Percentiles rank a stretch among this genome's conserved stretches.
Conservation (phyloP, 2,329 filamentous ascomycete species). For the Zymoseptoria pseudotritici region DNA sequence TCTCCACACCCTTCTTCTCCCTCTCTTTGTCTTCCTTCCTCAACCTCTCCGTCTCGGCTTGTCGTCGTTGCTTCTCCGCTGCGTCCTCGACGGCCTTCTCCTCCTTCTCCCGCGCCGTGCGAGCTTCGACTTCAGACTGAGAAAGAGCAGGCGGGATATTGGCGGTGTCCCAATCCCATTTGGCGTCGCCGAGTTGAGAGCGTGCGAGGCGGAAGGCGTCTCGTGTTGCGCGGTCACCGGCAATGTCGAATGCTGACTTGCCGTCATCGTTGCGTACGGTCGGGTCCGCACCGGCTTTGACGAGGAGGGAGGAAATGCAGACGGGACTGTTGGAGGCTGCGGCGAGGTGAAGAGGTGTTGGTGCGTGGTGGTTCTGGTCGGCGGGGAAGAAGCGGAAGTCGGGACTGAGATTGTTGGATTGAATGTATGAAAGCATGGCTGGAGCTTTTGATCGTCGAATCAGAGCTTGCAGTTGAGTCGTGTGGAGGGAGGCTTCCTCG, state of each 20-base stretch:
- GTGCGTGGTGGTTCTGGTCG: slow-evolving; percentile 68
- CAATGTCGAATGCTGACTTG: slow-evolving; percentile 79
- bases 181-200: slow-evolving; percentile 66
- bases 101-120: slow-evolving; percentile 61
- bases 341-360: slow-evolving; percentile 78
- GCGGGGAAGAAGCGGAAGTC: slow-evolving; percentile 69
- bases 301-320: slow-evolving; percentile 68
- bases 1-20: slow-evolving; percentile 42
- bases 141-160: slow-evolving; percentile 65
- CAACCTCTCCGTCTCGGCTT: slow-evolving; percentile 66
- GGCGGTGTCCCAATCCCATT: slow-evolving; percentile 72
- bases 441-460: slow-evolving; percentile 86
- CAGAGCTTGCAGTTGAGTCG: slow-evolving; percentile 78
- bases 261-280: slow-evolving; percentile 62
- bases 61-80: slow-evolving; percentile 53
- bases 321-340: slow-evolving; percentile 72
- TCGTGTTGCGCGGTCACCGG: slow-evolving; percentile 75
- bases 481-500: slow-evolving; percentile 74
- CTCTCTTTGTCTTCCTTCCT: slow-evolving; percentile 57
- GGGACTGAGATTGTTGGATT: slow-evolving; percentile 62
- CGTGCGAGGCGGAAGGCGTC: slow-evolving; percentile 89
- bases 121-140: slow-evolving; percentile 61
- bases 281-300: slow-evolving; percentile 69
- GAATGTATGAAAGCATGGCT: slow-evolving; percentile 74
- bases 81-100: slow-evolving; percentile 62